These are phyloP conservation scores for Zygoascus hellenicus DNA, from an alignment of 1,139 yeast species.

Conservation along the genomic window DNA sequence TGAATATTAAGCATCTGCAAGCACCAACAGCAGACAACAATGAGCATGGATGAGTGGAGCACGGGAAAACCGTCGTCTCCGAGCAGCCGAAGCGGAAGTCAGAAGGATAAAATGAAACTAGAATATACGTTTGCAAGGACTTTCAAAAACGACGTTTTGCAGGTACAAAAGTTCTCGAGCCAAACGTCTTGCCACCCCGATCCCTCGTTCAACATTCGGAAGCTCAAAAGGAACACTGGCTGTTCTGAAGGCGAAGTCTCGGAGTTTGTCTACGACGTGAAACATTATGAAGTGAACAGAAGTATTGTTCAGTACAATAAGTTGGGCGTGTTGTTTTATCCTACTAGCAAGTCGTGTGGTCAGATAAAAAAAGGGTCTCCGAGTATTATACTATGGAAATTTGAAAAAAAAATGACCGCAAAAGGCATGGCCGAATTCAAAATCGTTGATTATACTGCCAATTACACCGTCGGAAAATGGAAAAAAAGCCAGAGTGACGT, in stretches of 20 bases:
- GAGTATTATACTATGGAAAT: background rate
- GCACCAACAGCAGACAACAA: too few relatives aligned
- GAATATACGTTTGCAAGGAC: conserved; percentile 18
- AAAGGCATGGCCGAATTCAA: background rate
- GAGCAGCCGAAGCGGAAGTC: conserved; percentile 7
- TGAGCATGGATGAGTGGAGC: too few relatives aligned
- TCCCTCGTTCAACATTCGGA: conserved; percentile 20
- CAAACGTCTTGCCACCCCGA: conserved; percentile 17
- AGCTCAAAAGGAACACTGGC: conserved; percentile 1
- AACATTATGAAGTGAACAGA: background rate
- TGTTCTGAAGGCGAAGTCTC: background rate
- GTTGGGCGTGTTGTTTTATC: background rate
- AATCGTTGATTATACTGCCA: background rate
- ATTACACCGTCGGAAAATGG: conserved; percentile 6
- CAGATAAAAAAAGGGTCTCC: background rate
- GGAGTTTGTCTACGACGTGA: background rate
- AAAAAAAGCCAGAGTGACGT: background rate
- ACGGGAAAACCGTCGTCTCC: too few relatives aligned
- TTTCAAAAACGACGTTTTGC: conserved; percentile 14
- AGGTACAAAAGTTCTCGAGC: conserved; percentile 20
- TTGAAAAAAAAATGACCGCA: background rate
- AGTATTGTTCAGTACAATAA: background rate
- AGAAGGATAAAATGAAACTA: conserved; percentile 1
- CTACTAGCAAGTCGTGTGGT: background rate
- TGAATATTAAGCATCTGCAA: too few relatives aligned